Conservation (phyloP, 306 rosid genomes). For the Alnus glutinosa region DNA sequence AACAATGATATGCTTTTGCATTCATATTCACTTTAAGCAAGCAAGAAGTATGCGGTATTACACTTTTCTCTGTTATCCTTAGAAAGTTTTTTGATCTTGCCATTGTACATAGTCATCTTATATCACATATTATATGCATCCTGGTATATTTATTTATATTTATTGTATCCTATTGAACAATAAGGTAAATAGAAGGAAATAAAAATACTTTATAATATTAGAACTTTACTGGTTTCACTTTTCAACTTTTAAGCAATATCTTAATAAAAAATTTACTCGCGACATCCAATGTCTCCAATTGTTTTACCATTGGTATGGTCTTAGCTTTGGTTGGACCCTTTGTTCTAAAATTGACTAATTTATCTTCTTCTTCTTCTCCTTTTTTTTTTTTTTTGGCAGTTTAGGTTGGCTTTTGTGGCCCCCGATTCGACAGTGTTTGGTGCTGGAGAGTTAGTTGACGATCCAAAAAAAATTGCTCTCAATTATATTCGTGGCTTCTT, state of each 20-base stretch:
- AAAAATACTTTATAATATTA: not conserved
- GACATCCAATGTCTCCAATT: not conserved
- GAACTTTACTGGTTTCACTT: not conserved
- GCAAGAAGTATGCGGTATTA: not conserved
- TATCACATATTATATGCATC: not conserved
- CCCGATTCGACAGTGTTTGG: conserved; percentile 84
- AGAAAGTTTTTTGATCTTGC: not conserved
- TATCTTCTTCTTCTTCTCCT: conserved; percentile 17
- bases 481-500: conserved; percentile 59
- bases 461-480: conserved; percentile 68
- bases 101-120: not conserved
- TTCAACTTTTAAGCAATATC: not conserved
- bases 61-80: not conserved
- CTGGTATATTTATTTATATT: not conserved
- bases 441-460: conserved; percentile 85
- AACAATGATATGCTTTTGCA: not conserved
- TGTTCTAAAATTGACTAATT: conserved; percentile 12
- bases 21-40: conserved; percentile 4
- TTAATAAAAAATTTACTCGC: not conserved
- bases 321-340: conserved; percentile 11
- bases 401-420: conserved; percentile 85
- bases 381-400: conserved; percentile 49
- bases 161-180: not conserved
- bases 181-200: not conserved
- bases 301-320: not conserved